Conservation (phyloP, 345 rosid species). For the Litchi chinensis region DNA sequence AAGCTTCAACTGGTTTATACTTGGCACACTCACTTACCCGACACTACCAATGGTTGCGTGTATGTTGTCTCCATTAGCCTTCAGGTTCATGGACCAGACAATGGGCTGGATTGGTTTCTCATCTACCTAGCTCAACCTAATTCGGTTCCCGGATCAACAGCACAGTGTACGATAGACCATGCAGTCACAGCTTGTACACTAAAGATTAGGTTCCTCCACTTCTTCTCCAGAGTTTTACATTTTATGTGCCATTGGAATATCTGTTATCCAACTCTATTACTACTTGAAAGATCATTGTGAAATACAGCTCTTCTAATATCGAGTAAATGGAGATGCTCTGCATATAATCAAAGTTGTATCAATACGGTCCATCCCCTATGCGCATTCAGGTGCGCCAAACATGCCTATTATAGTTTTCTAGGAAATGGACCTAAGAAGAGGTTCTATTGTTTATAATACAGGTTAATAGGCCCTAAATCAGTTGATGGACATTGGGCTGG, state of each 20-base stretch:
- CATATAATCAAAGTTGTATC: neutral
- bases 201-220: neutral
- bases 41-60: constrained; percentile 57
- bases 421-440: neutral
- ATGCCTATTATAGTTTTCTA: neutral
- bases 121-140: constrained; percentile 25
- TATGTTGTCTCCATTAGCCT: constrained; percentile 33
- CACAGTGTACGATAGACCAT: constrained; percentile 14
- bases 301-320: neutral
- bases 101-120: constrained; percentile 34
- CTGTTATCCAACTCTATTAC: neutral
- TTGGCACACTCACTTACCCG: constrained; percentile 75
- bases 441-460: neutral
- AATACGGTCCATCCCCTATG: neutral
- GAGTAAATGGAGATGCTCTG: neutral
- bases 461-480: neutral
- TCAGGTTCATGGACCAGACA: constrained; percentile 12
- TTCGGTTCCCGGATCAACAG: neutral
- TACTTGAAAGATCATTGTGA: neutral
- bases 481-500: neutral
- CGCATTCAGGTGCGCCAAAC: neutral
- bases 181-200: neutral
- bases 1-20: constrained; percentile 83
- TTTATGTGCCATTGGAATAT: neutral
- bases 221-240: neutral